Evolutionary conservation across 305 asterid species (phyloP), one percentile per base, ranked within the genome.

Genomic region (Solanum aculeatissimum): DNA sequence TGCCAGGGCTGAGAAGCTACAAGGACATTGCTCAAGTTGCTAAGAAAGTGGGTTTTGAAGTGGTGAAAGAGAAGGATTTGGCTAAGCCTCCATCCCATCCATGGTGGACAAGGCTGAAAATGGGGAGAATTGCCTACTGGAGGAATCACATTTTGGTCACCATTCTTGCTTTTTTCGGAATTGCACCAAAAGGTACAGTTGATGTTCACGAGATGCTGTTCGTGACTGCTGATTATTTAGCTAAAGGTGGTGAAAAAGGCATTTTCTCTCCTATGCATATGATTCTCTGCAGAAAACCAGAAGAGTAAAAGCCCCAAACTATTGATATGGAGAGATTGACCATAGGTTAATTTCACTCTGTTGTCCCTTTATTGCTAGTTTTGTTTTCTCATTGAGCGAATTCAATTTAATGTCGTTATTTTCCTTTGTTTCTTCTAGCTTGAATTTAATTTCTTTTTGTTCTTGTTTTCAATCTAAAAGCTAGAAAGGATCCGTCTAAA

Each of bases 121-220:
- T 97, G 99, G 98, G 99, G 6, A 83, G 99, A 84, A 40, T 97
- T 70, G 98, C 99, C 0, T 97, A 95, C 79, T 97, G 98, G 98
- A 95, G 99, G 93, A 97, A 97, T 91, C 99, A 95, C 85, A 81
- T 93, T 62, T 40, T 97, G 79, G 94, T 97, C 0, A 92, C 96
- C 0, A 84, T 95, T 18, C 97, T 97, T 1, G 88, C 97, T 14
- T 93, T 90, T 91, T n/a, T 97, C 10, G 98, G 99, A 85, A 93
- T 97, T 79, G 98, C 99, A 14, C 99, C 98, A 0, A 95, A 95
- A 84, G 99, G 99, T 0, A 90, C 87, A 9, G 98, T 94, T 15
- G 98, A 97, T 81, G 99, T 97, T 27, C 99, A 97, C 68, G 98
- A 95, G 92, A 97, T 97, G 99, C 92, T 97, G 16, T 95, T 97